A percentile compares a stretch with the other conserved stretches of the same genome.
Evolutionary conservation across 2,329 filamentous ascomycete species (phyloP).

Genomic region (Colletotrichum truncatum): DNA sequence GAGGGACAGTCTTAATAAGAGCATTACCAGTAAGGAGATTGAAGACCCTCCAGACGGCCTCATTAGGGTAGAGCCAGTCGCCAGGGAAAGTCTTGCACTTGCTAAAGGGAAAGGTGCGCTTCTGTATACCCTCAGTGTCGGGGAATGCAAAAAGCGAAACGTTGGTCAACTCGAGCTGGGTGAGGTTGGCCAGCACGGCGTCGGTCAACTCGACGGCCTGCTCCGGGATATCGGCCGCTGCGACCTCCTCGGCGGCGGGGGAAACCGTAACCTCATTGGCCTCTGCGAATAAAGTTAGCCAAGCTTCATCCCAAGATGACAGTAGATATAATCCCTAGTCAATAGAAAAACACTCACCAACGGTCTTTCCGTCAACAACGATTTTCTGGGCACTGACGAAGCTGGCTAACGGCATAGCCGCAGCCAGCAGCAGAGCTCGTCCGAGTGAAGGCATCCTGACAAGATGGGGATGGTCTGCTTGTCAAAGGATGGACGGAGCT

Average conservation of each 20-base stretch:
- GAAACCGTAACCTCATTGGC: constrained; percentile 33
- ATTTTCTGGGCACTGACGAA: constrained; percentile 35
- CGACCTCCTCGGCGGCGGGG: constrained; percentile 30
- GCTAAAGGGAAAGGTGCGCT: constrained; percentile 32
- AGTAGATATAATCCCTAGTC: neutral
- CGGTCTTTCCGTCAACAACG: constrained; percentile 32
- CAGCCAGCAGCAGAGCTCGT: constrained; percentile 11
- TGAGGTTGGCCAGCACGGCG: constrained; percentile 41
- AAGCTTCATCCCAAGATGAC: neutral
- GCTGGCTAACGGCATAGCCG: constrained; percentile 12
- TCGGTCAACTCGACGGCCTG: constrained; percentile 45
- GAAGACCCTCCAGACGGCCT: constrained; percentile 42
- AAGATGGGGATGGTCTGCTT: neutral
- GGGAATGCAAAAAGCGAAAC: constrained; percentile 45
- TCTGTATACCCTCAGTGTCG: constrained; percentile 25
- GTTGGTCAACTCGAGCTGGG: constrained; percentile 38
- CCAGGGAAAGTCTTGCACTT: constrained; percentile 44
- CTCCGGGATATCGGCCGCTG: constrained; percentile 15
- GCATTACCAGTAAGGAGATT: constrained; percentile 42
- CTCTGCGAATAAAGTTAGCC: neutral
- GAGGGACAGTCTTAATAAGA: constrained; percentile 42
- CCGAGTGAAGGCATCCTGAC: constrained; percentile 18
- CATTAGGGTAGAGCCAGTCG: constrained; percentile 37
- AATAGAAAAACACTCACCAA: constrained; percentile 32
- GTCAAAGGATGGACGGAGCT: constrained; percentile 1